A percentile compares a stretch with the other conserved stretches of the same genome.
Evolutionary conservation across 2,329 filamentous ascomycete genomes (phyloP).

Genomic region (Nemania serpens): DNA sequence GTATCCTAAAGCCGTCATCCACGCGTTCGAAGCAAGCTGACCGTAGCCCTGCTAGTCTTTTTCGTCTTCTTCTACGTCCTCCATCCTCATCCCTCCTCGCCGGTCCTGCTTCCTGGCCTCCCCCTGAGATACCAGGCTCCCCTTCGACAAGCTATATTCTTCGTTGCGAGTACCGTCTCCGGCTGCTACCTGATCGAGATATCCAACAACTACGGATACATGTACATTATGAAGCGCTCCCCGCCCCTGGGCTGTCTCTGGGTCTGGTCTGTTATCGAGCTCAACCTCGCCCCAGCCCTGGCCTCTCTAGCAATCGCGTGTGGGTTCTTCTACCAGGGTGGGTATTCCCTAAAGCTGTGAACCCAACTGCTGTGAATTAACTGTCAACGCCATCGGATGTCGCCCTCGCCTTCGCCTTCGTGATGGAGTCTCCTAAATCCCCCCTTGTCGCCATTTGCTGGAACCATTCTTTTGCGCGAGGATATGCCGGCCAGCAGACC

Average conservation of each 20-base stretch:
- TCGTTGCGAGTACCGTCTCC: slow-evolving; percentile 60
- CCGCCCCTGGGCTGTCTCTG: slow-evolving; percentile 89
- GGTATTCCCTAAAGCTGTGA: slow-evolving; percentile 51
- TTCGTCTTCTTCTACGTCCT: slow-evolving; percentile 59
- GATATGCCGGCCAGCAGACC: not conserved
- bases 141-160: slow-evolving; percentile 67
- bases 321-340: slow-evolving; percentile 54
- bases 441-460: not conserved
- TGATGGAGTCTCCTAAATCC: not conserved
- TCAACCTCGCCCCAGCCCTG: slow-evolving; percentile 71
- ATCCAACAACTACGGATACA: slow-evolving; percentile 79
- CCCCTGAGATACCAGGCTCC: slow-evolving; percentile 51
- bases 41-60: slow-evolving; percentile 53
- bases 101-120: slow-evolving; percentile 55
- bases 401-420: slow-evolving; percentile 1
- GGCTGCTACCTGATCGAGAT: slow-evolving; percentile 84
- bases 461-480: not conserved
- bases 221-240: slow-evolving; percentile 87
- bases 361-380: not conserved
- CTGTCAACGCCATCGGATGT: not conserved
- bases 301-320: slow-evolving; percentile 54
- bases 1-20: too few relatives aligned
- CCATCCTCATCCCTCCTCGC: slow-evolving; percentile 57
- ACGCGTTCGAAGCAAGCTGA: slow-evolving; percentile 7
- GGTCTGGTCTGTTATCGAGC: slow-evolving; percentile 91